phyloP scores from a whole-genome alignment of 257 asterid genomes.

The Mentha longifolia region DNA sequence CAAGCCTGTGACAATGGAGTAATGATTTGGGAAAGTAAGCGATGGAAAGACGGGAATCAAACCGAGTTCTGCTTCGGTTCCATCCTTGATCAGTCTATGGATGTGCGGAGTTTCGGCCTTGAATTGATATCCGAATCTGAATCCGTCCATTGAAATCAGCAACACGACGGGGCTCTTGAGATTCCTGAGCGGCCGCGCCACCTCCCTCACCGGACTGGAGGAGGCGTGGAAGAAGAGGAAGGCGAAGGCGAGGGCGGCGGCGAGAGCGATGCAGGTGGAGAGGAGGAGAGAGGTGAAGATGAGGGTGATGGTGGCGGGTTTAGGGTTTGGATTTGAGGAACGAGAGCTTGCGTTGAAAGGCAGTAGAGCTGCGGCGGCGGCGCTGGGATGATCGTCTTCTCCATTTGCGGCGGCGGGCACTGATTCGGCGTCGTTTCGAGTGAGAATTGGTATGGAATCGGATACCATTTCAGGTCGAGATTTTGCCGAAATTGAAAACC shows the following conservation, averaged over 20 bases:
- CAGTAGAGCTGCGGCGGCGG: constrained; percentile 46
- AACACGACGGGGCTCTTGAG: constrained; percentile 67
- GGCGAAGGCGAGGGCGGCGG: constrained; percentile 60
- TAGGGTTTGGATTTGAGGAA: constrained; percentile 29
- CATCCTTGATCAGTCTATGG: constrained; percentile 51
- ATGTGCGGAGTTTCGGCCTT: constrained; percentile 65
- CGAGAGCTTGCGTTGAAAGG: constrained; percentile 45
- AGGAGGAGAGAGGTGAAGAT: constrained; percentile 49
- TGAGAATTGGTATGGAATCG: constrained; percentile 45
- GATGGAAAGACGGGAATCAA: constrained; percentile 79
- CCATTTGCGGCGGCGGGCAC: constrained; percentile 30
- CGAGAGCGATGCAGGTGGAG: constrained; percentile 53
- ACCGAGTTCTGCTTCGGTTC: constrained; percentile 78
- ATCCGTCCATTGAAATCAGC: constrained; percentile 69
- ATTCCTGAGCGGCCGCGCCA: constrained; percentile 52
- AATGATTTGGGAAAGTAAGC: constrained; percentile 76
- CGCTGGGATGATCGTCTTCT: constrained; percentile 44
- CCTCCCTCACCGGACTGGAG: constrained; percentile 25
- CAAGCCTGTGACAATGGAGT: constrained; percentile 77
- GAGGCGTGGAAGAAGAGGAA: constrained; percentile 42
- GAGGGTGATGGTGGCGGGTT: constrained; percentile 28
- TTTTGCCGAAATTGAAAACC: background rate
- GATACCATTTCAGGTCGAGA: constrained; percentile 36
- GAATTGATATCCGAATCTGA: constrained; percentile 78
- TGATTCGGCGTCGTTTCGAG: constrained; percentile 29